These are phyloP conservation scores for Eimeria zaria DNA, from an alignment of 169 alveolate species.

Conservation along the genomic window DNA sequence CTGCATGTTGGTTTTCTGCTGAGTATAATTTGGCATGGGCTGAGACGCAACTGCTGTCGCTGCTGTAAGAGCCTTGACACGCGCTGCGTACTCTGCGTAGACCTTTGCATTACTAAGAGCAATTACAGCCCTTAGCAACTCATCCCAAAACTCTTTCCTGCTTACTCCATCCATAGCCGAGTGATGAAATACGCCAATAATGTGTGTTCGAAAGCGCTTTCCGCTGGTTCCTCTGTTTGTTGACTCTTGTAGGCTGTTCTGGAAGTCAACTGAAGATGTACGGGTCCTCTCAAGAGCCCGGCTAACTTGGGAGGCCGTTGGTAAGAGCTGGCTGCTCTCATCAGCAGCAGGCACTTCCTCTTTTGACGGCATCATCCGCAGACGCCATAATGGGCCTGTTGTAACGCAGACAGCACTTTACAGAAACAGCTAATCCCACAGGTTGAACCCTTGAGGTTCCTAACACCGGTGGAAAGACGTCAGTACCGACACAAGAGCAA, in stretches of 20 bases:
- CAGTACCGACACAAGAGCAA: too few species aligned
- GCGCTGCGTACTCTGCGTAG: constrained; percentile 44
- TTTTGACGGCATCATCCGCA: constrained; percentile 79
- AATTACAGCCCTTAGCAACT: constrained; percentile 33
- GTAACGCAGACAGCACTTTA: not conserved
- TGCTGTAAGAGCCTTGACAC: constrained; percentile 68
- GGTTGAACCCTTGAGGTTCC: not conserved
- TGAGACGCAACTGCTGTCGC: constrained; percentile 38
- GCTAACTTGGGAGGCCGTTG: not conserved
- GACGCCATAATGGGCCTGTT: constrained; percentile 83
- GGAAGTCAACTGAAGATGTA: not conserved
- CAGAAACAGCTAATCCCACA: not conserved
- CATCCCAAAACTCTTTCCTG: constrained; percentile 88
- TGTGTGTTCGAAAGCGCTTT: constrained; percentile 82
- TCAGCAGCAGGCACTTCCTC: constrained; percentile 7
- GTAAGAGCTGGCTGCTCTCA: constrained; percentile 22
- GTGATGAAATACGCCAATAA: constrained; percentile 88
- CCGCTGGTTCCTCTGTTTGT: not conserved
- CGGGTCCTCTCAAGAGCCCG: constrained; percentile 8
- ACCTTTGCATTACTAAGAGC: constrained; percentile 14
- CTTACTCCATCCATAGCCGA: constrained; percentile 88
- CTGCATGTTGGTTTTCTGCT: not conserved
- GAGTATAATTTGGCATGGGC: not conserved
- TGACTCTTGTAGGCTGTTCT: not conserved
- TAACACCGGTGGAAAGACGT: too few species aligned